Conservation (phyloP, 352 stramenopile species). For the Phytophthora rubi region DNA sequence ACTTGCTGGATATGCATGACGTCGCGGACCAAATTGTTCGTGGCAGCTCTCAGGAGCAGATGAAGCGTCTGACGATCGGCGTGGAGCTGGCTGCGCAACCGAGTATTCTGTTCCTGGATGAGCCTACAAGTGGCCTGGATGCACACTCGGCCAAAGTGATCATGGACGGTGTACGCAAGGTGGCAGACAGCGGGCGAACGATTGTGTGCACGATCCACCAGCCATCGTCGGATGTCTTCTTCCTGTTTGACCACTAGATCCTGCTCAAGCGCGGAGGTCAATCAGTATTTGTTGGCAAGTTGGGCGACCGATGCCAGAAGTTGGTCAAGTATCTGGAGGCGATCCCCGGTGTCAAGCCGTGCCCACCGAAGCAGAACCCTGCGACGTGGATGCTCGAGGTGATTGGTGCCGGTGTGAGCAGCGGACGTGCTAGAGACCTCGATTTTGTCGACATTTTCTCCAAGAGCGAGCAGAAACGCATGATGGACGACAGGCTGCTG, state of each 20-base stretch:
- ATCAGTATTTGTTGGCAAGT: slow-evolving; percentile 79
- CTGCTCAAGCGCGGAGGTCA: slow-evolving; percentile 57
- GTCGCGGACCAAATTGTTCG: slow-evolving; percentile 48
- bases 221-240: slow-evolving; percentile 82
- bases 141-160: slow-evolving; percentile 79
- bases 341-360: slow-evolving; percentile 43
- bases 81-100: slow-evolving; percentile 87
- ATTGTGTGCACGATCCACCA: slow-evolving; percentile 94
- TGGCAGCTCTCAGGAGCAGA: slow-evolving; percentile 46
- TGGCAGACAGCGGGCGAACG: slow-evolving; percentile 62
- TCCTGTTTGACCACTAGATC: slow-evolving; percentile 78
- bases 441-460: slow-evolving; percentile 42
- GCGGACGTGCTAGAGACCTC: slow-evolving; percentile 61
- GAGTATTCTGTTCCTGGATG: slow-evolving; percentile 35
- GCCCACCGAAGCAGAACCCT: slow-evolving; percentile 45
- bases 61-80: slow-evolving; percentile 66
- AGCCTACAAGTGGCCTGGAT: slow-evolving; percentile 53
- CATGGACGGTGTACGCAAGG: slow-evolving; percentile 79
- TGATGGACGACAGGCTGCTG: slow-evolving; percentile 19
- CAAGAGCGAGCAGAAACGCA: slow-evolving; percentile 25
- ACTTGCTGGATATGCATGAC: slow-evolving; percentile 38
- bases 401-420: slow-evolving; percentile 47
- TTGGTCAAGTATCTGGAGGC: slow-evolving; percentile 24
- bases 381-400: slow-evolving; percentile 18
- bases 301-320: slow-evolving; percentile 54